Evolutionary conservation across 2,329 filamentous ascomycete genomes (phyloP).

Genomic region (Alternaria sp.): DNA sequence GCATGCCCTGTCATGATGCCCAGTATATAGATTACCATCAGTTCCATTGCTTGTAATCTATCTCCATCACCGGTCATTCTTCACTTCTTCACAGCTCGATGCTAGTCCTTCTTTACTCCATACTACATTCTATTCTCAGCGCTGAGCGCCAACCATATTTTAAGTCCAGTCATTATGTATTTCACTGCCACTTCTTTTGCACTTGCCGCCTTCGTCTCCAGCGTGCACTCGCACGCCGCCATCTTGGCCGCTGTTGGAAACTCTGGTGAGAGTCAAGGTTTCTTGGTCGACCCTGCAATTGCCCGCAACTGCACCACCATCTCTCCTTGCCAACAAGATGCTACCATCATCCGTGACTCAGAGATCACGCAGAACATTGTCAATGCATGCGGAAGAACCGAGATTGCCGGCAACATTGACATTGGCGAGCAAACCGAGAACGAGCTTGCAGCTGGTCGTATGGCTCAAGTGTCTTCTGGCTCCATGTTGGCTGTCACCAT

Average conservation of each 20-base stretch:
- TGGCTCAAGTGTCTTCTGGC: constrained; percentile 41
- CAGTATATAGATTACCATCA: constrained; percentile 28
- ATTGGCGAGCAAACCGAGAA: constrained; percentile 52
- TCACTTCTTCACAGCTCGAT: constrained; percentile 17
- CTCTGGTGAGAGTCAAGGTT: constrained; percentile 43
- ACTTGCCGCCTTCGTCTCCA: constrained; percentile 42
- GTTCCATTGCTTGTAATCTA: constrained; percentile 5
- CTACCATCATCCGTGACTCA: constrained; percentile 48
- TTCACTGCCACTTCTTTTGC: constrained; percentile 38
- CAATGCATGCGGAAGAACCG: constrained; percentile 50
- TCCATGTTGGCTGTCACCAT: constrained; percentile 47
- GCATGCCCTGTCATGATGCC: not conserved
- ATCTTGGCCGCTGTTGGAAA: constrained; percentile 44
- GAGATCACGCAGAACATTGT: constrained; percentile 52
- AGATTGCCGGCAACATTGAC: constrained; percentile 51
- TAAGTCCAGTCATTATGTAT: constrained; percentile 34
- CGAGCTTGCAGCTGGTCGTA: constrained; percentile 43
- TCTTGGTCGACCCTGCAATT: constrained; percentile 45
- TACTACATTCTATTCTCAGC: constrained; percentile 37
- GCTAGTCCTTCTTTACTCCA: constrained; percentile 29
- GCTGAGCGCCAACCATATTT: constrained; percentile 35
- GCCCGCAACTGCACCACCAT: constrained; percentile 52
- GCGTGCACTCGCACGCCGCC: constrained; percentile 44
- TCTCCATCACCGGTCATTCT: constrained; percentile 12
- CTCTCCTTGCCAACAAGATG: constrained; percentile 51